phyloP scores from a whole-genome alignment of 805 yeast genomes.

The Candida sphagnicola region DNA sequence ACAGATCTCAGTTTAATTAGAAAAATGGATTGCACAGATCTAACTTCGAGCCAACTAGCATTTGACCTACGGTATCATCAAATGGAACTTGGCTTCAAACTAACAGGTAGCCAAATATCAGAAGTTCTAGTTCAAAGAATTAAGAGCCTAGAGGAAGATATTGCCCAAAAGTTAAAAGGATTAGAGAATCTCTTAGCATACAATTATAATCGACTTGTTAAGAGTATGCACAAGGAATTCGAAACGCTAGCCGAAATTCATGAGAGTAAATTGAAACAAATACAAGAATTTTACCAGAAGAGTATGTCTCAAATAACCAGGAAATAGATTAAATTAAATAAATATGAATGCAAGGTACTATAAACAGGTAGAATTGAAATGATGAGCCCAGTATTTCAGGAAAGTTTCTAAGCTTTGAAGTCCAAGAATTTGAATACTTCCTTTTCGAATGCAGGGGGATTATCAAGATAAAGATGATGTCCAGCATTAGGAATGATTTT shows the following conservation, averaged over 20 bases:
- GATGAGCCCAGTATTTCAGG: background rate
- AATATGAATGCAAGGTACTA: background rate
- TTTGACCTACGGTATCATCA: background rate
- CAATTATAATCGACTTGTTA: background rate
- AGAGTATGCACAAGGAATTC: background rate
- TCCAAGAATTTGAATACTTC: constrained; percentile 30
- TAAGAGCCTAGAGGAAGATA: background rate
- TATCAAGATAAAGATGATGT: constrained; percentile 54
- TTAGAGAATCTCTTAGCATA: background rate
- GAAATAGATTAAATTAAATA: background rate
- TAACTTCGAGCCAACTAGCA: background rate
- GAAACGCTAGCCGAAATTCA: background rate
- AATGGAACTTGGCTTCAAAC: constrained; percentile 1
- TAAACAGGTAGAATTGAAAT: background rate
- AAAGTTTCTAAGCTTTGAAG: background rate
- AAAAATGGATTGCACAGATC: too few species aligned
- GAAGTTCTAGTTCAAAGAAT: background rate
- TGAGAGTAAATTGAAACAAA: background rate
- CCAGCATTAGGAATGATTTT: constrained; percentile 42
- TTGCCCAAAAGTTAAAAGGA: background rate
- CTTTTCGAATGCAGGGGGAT: constrained; percentile 33
- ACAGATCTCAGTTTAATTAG: background rate
- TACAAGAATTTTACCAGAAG: constrained; percentile 1
- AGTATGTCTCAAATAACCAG: background rate
- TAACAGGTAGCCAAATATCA: background rate